Conservation (phyloP, 2,329 filamentous ascomycete genomes). For the Cytospora piceicola region DNA sequence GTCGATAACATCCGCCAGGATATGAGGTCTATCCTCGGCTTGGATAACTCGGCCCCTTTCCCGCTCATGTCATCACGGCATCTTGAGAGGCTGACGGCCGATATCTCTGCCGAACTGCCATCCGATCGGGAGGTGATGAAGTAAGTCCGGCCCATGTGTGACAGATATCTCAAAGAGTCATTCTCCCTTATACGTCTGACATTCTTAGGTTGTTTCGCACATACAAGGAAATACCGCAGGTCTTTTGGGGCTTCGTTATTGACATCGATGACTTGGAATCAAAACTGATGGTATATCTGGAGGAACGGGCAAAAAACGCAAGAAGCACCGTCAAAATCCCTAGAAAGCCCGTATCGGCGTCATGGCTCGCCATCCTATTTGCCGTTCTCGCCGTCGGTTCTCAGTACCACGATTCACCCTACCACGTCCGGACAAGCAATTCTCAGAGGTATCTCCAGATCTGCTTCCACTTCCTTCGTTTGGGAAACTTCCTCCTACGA, state of each 20-base stretch:
- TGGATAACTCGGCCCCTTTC: conserved; percentile 69
- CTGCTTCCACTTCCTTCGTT: conserved; percentile 66
- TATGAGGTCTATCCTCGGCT: conserved; percentile 67
- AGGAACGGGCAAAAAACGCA: conserved; percentile 62
- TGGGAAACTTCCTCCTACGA: conserved; percentile 66
- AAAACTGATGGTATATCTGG: conserved; percentile 66
- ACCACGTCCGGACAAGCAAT: conserved; percentile 62
- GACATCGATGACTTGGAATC: conserved; percentile 69
- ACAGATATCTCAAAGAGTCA: neutral
- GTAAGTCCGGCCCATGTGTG: conserved; percentile 46
- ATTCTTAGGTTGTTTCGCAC: conserved; percentile 61
- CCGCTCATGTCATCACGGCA: conserved; percentile 68
- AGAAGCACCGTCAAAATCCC: conserved; percentile 48
- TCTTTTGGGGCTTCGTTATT: conserved; percentile 70
- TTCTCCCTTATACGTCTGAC: conserved; percentile 9
- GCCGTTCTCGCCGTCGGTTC: conserved; percentile 67
- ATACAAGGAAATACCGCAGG: conserved; percentile 69
- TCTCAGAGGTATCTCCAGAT: conserved; percentile 66
- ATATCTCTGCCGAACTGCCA: conserved; percentile 65
- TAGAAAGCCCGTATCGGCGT: conserved; percentile 59
- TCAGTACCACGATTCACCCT: conserved; percentile 68
- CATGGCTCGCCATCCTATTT: conserved; percentile 69
- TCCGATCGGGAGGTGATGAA: conserved; percentile 70
- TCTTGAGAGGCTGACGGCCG: conserved; percentile 61
- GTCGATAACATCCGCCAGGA: conserved; percentile 63